Base-by-base conservation (phyloP, 2,329 filamentous ascomycete genomes). In the Bisporella sp. region DNA sequence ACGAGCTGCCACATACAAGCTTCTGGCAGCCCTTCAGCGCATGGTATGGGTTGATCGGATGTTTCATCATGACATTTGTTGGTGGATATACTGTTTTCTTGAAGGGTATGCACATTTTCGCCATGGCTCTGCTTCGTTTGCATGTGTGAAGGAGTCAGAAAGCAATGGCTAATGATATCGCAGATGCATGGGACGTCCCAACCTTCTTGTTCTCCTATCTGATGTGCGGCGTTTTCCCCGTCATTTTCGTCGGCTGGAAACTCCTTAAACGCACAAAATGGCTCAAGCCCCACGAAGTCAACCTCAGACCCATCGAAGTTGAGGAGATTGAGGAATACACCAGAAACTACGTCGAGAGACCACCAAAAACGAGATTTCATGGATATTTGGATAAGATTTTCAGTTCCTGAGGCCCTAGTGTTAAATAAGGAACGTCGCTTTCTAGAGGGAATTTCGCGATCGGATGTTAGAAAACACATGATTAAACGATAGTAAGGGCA, bases 301-400 rank as follows among this genome's bases (percentile, higher is more conserved):
- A 82, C 62, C 61, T 84, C 41, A 64, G 58, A 44, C 57, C 72
- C 21, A 69, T 73, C 6, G 79, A 79, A 53, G 62, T 82, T 7
- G 76, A 76, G 6, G 79, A 82, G 57, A 80, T 85, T 58, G 81
- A 82, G 43, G 76, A 79, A 57, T 83, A 84, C 59, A 74, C 75
- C 21, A 67, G 70, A 46, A 75, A 74, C 46, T 83, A 73, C 62
- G 69, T 79, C 4, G 58, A 61, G 46, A 52, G 54, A 41, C 29
- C 41, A 8, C 58, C 60, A 11, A 60, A 49, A 43, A 61, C 57
- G 7, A 60, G 48, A 29, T 57, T 43, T 46, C 56, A 62, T 51
- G 55, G 47, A 3, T 61, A 52, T 41, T 41, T 62, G 6, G 58
- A 62, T 51, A 57, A 41, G 46, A 32, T 62, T 0, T 62, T 62